Conservation (phyloP, 208 protist species). For the Acanthamoeba healyi region DNA sequence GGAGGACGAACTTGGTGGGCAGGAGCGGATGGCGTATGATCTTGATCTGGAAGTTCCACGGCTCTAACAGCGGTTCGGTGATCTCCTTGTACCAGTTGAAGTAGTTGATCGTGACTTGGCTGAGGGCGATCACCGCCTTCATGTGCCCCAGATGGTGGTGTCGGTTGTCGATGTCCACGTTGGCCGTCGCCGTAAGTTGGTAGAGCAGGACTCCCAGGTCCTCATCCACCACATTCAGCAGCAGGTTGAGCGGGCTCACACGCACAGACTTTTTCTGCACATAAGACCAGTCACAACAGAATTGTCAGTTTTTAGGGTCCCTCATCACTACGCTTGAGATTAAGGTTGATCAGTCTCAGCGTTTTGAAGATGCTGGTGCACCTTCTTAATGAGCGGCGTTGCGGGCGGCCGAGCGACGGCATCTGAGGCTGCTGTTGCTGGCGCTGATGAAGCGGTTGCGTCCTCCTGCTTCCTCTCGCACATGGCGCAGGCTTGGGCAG, state of each 20-base stretch:
- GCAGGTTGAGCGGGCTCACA: not conserved
- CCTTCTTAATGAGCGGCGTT: not conserved
- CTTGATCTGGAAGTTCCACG: conserved; percentile 20
- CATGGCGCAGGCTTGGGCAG: not conserved
- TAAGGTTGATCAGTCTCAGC: not conserved
- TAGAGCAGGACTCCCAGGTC: not conserved
- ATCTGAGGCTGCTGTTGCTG: not conserved
- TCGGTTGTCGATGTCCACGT: not conserved
- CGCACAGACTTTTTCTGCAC: not conserved
- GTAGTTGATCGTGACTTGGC: not conserved
- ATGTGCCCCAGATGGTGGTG: not conserved
- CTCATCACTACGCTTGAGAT: too few species aligned
- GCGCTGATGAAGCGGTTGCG: not conserved
- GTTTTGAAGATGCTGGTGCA: not conserved
- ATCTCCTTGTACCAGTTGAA: conserved; percentile 53
- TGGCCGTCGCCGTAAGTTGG: conserved; percentile 11
- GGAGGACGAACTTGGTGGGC: not conserved
- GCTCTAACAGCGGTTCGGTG: not conserved
- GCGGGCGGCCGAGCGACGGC: not conserved
- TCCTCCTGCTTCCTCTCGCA: not conserved
- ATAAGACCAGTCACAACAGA: not conserved
- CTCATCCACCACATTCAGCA: not conserved
- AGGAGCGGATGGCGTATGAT: not conserved
- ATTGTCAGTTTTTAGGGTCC: not conserved
- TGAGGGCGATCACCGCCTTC: not conserved